Conservation (phyloP, 2,329 filamentous ascomycete species). For the Zasmidium angulare region DNA sequence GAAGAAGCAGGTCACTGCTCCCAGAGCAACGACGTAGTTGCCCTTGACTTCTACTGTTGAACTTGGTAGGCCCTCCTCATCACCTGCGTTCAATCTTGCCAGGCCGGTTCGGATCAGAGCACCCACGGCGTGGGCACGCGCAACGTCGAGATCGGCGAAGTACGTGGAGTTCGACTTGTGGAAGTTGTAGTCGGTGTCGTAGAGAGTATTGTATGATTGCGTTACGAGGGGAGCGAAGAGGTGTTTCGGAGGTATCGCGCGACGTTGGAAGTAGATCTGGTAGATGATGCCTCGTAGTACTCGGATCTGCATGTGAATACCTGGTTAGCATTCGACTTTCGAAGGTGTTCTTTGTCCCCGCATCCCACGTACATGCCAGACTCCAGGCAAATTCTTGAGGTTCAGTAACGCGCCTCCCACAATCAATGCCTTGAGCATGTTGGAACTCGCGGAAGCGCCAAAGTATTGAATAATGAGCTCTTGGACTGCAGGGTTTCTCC, state of each 20-base stretch:
- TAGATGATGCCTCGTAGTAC: slow-evolving; percentile 48
- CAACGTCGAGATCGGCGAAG: slow-evolving; percentile 81
- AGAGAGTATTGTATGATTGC: slow-evolving; percentile 63
- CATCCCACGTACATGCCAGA: slow-evolving; percentile 64
- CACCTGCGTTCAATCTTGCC: slow-evolving; percentile 35
- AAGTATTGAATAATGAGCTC: slow-evolving; percentile 26
- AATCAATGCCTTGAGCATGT: slow-evolving; percentile 23
- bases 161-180: slow-evolving; percentile 85
- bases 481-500: slow-evolving; percentile 28
- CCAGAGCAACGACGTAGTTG: slow-evolving; percentile 44
- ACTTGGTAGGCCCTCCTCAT: slow-evolving; percentile 34
- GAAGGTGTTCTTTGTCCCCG: neutral
- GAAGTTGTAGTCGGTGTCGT: slow-evolving; percentile 84
- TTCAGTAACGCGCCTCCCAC: slow-evolving; percentile 59
- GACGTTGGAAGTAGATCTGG: slow-evolving; percentile 44
- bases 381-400: slow-evolving; percentile 71
- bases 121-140: slow-evolving; percentile 76
- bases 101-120: slow-evolving; percentile 48
- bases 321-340: neutral
- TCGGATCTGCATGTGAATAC: slow-evolving; percentile 45
- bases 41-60: slow-evolving; percentile 31
- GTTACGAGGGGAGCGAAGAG: slow-evolving; percentile 73
- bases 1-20: slow-evolving; percentile 50
- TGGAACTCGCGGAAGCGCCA: slow-evolving; percentile 21
- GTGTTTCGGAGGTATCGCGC: slow-evolving; percentile 53